Base-by-base conservation (phyloP, 1,139 yeast genomes). In the Magnusiomyces ingens region DNA sequence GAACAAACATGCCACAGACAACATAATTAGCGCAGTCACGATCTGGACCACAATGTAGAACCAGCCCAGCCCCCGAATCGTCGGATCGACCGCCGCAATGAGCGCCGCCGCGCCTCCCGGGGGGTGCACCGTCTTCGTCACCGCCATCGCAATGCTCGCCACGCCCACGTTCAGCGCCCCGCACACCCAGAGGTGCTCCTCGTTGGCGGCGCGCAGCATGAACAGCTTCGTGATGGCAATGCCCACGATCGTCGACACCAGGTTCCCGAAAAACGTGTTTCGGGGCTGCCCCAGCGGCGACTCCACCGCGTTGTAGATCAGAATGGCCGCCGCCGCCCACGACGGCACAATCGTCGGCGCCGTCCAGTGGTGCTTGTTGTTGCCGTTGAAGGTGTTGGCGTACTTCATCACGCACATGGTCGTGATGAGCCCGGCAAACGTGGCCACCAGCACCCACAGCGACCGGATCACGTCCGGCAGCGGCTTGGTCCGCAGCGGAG, bases 101-200 rank as follows among this genome's bases (percentile, higher is more conserved):
- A 84, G 64, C 0, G 90, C 88, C 12, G 85, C 77, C 1, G 90
- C 89, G 1, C 90, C 90, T 0, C 85, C 84, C 0, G 90, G 90
- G 0, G 90, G 90, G 66, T 84, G 90, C 1, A 82, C 78, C 55
- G 83, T 77, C 59, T 81, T 81, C 6, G 75, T 66, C 0, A 82
- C 60, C n/a, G 79, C 68, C 87, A 83, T 82, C 13, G 71, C 67
- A 10, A 79, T 81, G 10, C 84, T 78, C 0, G 84, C 64, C 1
- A 81, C 61, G 0, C 76, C 85, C 5, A 82, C 85, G 52, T 83
- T 72, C 38, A 84, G 65, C 0, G 86, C 84, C 0, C 84, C 89
- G 21, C 79, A 75, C 3, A 82, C 71, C 79, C 85, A 84, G 58
- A 79, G 73, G 63, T 80, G 71, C 40, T 75, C 70, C 49, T 65